These are phyloP conservation scores for Trichosporon coremiiforme DNA, from an alignment of 1,284 basidiomycete species.

Conservation along the genomic window DNA sequence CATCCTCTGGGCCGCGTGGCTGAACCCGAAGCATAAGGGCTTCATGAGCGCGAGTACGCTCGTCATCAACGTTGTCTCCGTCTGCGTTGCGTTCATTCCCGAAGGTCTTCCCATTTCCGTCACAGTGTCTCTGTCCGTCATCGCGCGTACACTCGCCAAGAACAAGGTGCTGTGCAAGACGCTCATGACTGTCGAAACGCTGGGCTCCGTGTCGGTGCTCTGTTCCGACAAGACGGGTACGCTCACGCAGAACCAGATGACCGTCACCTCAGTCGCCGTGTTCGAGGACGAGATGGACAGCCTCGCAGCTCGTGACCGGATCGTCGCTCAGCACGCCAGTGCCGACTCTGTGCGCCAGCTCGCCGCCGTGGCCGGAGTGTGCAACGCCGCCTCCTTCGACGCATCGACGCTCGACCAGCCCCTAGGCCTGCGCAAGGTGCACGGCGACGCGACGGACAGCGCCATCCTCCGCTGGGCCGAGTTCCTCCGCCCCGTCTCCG, in stretches of 20 bases:
- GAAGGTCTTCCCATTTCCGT: slow-evolving; percentile 62
- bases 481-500: slow-evolving; percentile 52
- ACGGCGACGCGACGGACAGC: slow-evolving; percentile 67
- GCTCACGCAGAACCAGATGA: slow-evolving; percentile 58
- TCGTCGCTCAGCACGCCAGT: slow-evolving; percentile 33
- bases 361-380: slow-evolving; percentile 62
- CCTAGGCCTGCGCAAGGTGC: slow-evolving; percentile 59
- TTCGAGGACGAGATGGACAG: slow-evolving; percentile 54
- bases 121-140: slow-evolving; percentile 55
- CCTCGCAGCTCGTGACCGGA: slow-evolving; percentile 44
- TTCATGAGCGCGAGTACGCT: slow-evolving; percentile 64
- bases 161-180: slow-evolving; percentile 66
- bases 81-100: slow-evolving; percentile 66
- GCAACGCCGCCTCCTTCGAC: slow-evolving; percentile 67
- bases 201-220: slow-evolving; percentile 63
- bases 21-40: slow-evolving; percentile 58
- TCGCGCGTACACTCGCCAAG: slow-evolving; percentile 62
- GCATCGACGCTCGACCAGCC: slow-evolving; percentile 54
- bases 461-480: slow-evolving; percentile 67
- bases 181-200: slow-evolving; percentile 65
- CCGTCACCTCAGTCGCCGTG: slow-evolving; percentile 59
- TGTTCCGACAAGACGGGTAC: slow-evolving; percentile 67
- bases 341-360: slow-evolving; percentile 46
- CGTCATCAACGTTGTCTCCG: slow-evolving; percentile 66
- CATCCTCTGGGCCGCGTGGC: slow-evolving; percentile 64